Evolutionary conservation across 169 alveolate species (phyloP).

Genomic region (Eimeria falciformis): DNA sequence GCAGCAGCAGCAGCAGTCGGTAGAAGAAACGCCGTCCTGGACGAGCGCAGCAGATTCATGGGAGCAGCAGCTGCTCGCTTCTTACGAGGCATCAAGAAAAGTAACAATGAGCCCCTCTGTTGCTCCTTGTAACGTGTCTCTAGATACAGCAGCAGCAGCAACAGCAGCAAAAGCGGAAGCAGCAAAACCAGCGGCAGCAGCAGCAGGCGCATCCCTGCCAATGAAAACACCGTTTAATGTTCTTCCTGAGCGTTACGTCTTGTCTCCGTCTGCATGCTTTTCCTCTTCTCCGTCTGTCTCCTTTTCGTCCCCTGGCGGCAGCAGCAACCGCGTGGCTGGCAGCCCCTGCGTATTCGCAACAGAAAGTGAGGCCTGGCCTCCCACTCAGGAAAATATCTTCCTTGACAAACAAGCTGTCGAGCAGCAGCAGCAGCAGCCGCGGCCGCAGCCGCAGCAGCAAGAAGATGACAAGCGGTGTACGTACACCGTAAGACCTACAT

Average conservation of each 20-base stretch:
- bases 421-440: neutral
- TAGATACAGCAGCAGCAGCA: neutral
- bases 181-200: neutral
- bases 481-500: neutral
- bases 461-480: neutral
- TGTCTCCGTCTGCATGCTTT: neutral
- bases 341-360: too few relatives aligned
- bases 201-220: neutral
- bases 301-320: too few relatives aligned
- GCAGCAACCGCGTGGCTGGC: too few relatives aligned
- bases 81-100: neutral
- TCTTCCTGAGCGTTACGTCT: neutral
- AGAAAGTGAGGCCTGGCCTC: too few relatives aligned
- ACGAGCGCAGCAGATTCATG: neutral
- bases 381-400: too few relatives aligned
- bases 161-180: neutral
- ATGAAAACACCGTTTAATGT: neutral
- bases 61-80: neutral
- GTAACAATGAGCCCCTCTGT: neutral
- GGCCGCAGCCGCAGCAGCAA: neutral
- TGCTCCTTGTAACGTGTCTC: neutral
- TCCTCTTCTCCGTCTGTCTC: neutral
- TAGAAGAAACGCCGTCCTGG: neutral
- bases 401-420: too few relatives aligned
- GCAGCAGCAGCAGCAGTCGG: neutral